Conservation (phyloP, 257 asterid species). For the Penstemon davidsonii region DNA sequence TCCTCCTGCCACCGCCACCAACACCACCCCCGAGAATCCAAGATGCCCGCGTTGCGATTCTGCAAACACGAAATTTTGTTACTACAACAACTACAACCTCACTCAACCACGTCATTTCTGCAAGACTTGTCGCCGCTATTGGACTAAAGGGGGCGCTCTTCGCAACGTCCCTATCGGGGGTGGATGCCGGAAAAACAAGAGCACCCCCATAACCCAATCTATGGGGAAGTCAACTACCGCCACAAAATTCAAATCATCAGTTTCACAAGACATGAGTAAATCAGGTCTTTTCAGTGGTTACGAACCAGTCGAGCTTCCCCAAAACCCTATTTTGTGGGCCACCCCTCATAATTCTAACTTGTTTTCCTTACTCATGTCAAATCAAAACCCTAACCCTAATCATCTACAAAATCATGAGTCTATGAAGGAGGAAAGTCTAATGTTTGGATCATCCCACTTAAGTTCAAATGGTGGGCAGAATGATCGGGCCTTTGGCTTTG, state of each 20-base stretch:
- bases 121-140: slow-evolving; percentile 90
- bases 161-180: slow-evolving; percentile 92
- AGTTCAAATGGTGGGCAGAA: slow-evolving; percentile 1
- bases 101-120: slow-evolving; percentile 95
- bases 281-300: slow-evolving; percentile 35
- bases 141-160: slow-evolving; percentile 91
- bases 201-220: slow-evolving; percentile 35
- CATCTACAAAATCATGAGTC: background rate
- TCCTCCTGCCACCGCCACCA: slow-evolving; percentile 11
- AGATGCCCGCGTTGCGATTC: slow-evolving; percentile 87
- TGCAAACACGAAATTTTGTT: slow-evolving; percentile 75
- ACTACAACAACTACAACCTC: slow-evolving; percentile 90
- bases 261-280: slow-evolving; percentile 38
- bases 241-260: slow-evolving; percentile 11
- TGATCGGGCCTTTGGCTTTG: slow-evolving; percentile 38
- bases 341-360: slow-evolving; percentile 51
- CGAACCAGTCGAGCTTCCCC: slow-evolving; percentile 35
- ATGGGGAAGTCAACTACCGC: slow-evolving; percentile 35
- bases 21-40: slow-evolving; percentile 47
- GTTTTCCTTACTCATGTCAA: slow-evolving; percentile 53
- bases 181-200: slow-evolving; percentile 75
- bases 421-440: slow-evolving; percentile 43
- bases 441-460: slow-evolving; percentile 30
- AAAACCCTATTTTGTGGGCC: slow-evolving; percentile 50
- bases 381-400: slow-evolving; percentile 47